Evolutionary conservation across 2,329 filamentous ascomycete species (phyloP), one percentile per base, ranked within the genome.

Genomic region (Pestalotiopsis sp.): DNA sequence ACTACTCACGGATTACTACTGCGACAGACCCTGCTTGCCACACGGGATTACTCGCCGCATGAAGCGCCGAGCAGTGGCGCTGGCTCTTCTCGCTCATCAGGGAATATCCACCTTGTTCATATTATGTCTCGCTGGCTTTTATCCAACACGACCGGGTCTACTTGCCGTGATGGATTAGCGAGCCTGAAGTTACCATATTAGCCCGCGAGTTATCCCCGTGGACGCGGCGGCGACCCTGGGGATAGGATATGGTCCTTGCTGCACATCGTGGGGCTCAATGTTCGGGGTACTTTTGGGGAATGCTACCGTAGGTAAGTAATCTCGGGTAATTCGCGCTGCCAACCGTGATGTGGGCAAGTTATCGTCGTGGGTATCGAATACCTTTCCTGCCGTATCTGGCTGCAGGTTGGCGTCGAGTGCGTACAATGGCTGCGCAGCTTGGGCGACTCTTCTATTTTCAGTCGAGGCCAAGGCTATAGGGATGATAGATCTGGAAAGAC

Each of bases 161-260:
- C 41, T 49, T 56, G 52, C 63, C 63, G n/a, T 62, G 59, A 36
- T 25, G 23, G 23, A 23, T 57, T n/a, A 31, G 63, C 45, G 23
- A 57, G n/a, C 38, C 12, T 11, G 63, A n/a, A 38, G 13, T 27
- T 64, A 5, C 5, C 36, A 20, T 14, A 25, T 27, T 56, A 36
- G 31, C 31, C 31, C 45, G 9, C 52, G 17, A 23, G 23, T 9
- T 49, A 66, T 57, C 23, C 45, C 52, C 20, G 41, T 31, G 36
- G 39, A 57, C n/a, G 7, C 63, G 66, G 57, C 59, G 38, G 52
- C 57, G 61, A 39, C 59, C 41, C 20, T 62, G 31, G 66, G 57
- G 57, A 62, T 31, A 25, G 25, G 27, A 49, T 59, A 31, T n/a
- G 36, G 20, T 67, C 66, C 57, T 17, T 67, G 59, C 66, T 39